Conservation (phyloP, 305 asterid genomes). For the Fraxinus sp. region DNA sequence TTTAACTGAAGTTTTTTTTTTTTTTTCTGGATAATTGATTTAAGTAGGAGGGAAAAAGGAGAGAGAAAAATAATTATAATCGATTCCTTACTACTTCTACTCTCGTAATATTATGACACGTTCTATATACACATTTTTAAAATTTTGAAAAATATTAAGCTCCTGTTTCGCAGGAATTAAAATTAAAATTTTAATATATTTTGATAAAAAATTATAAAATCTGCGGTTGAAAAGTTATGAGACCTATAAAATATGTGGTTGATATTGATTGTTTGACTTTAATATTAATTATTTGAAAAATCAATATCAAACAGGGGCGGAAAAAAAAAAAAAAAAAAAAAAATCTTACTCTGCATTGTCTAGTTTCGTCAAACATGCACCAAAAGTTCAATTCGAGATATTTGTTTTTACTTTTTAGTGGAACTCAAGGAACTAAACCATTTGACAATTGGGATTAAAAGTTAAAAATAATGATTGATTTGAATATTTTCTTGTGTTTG, state of each 20-base stretch:
- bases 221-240: too few relatives aligned
- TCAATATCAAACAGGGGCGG: too few relatives aligned
- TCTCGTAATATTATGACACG: neutral
- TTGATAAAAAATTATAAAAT: too few relatives aligned
- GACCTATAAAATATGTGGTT: too few relatives aligned
- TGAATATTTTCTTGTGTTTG: neutral
- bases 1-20: neutral
- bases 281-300: too few relatives aligned
- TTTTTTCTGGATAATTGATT: neutral
- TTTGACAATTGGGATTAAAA: neutral
- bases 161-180: too few relatives aligned
- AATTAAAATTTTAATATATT: too few relatives aligned
- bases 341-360: neutral
- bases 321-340: too few relatives aligned
- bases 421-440: neutral
- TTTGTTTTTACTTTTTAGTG: neutral
- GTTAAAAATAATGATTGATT: neutral
- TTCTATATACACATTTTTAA: neutral
- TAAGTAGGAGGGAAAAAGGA: neutral
- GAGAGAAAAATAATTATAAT: too few relatives aligned
- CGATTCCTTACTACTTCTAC: neutral
- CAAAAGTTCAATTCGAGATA: neutral
- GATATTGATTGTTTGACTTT: too few relatives aligned
- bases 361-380: neutral
- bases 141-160: neutral